Conservation (phyloP, 352 stramenopile species). For the Globisporangium solare region DNA sequence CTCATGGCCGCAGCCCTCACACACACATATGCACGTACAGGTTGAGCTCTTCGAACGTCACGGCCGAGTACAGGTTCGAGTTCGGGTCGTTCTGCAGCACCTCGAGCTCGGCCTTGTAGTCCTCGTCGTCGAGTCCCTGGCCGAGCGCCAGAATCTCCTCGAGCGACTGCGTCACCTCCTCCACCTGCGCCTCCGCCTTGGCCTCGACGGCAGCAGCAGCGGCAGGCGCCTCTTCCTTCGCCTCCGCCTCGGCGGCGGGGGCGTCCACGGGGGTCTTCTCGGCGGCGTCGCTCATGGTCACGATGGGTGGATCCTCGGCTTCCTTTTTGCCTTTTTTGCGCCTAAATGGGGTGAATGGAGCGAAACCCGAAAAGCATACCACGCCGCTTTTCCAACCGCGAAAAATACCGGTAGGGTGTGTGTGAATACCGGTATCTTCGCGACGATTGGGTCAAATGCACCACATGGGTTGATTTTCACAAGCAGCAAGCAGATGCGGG, state of each 20-base stretch:
- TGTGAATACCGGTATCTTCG: no score
- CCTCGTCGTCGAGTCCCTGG: slow-evolving; percentile 80
- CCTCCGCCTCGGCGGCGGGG: neutral
- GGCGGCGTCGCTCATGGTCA: no score
- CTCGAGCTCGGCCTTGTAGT: slow-evolving; percentile 84
- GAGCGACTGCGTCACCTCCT: slow-evolving; percentile 76
- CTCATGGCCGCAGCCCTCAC: no score
- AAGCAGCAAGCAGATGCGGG: no score
- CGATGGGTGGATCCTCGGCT: slow-evolving; percentile 1
- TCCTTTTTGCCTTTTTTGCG: no score
- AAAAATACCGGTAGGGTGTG: no score
- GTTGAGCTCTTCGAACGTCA: slow-evolving; percentile 81
- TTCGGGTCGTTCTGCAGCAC: slow-evolving; percentile 83
- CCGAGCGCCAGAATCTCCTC: slow-evolving; percentile 80
- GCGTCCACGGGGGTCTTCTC: no score
- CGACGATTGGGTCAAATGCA: no score
- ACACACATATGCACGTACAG: slow-evolving; percentile 30
- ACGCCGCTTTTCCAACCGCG: no score
- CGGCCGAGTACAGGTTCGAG: slow-evolving; percentile 80
- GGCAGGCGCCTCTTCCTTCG: neutral
- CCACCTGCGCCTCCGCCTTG: slow-evolving; percentile 21
- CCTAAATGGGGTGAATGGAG: no score
- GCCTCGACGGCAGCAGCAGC: slow-evolving; percentile 2
- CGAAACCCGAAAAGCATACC: no score
- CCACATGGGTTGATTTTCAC: no score